phyloP scores from a whole-genome alignment of 495 filamentous ascomycete species.

The Clavariopsis aquatica region DNA sequence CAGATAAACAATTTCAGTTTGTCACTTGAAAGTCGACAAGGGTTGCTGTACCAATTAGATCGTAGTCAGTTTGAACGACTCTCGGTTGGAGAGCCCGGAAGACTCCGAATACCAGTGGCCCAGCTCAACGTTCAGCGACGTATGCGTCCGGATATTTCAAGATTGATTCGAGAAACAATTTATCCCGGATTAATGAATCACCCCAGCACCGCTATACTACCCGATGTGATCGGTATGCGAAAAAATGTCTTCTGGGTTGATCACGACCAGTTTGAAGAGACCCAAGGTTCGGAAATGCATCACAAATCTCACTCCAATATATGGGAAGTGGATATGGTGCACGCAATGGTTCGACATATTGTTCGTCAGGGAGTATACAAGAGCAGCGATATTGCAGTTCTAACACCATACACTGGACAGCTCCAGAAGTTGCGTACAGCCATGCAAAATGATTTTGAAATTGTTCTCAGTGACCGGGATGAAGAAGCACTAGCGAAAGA shows the following conservation, averaged over 20 bases:
- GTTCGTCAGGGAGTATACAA: slow-evolving; percentile 69
- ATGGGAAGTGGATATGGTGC: slow-evolving; percentile 67
- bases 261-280: slow-evolving; percentile 55
- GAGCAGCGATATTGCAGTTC: slow-evolving; percentile 69
- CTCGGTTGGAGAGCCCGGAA: slow-evolving; percentile 48
- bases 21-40: slow-evolving; percentile 55
- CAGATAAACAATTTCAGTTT: slow-evolving; percentile 67
- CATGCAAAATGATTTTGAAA: slow-evolving; percentile 57
- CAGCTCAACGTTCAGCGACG: slow-evolving; percentile 68
- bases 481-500: slow-evolving; percentile 60
- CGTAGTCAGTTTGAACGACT: slow-evolving; percentile 70
- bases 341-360: slow-evolving; percentile 68
- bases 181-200: slow-evolving; percentile 68
- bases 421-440: slow-evolving; percentile 59
- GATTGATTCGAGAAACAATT: slow-evolving; percentile 59
- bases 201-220: slow-evolving; percentile 54
- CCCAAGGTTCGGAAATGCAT: slow-evolving; percentile 47
- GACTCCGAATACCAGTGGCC: slow-evolving; percentile 60
- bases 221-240: slow-evolving; percentile 65
- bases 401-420: slow-evolving; percentile 79
- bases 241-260: slow-evolving; percentile 73
- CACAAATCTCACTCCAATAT: slow-evolving; percentile 63
- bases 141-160: slow-evolving; percentile 74
- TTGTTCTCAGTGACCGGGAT: slow-evolving; percentile 71
- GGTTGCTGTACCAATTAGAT: slow-evolving; percentile 62